A percentile compares a stretch with the other conserved stretches of the same genome.
These are phyloP conservation scores for Periconia digitata DNA, from an alignment of 2,329 filamentous ascomycete genomes.

Conservation along the genomic window DNA sequence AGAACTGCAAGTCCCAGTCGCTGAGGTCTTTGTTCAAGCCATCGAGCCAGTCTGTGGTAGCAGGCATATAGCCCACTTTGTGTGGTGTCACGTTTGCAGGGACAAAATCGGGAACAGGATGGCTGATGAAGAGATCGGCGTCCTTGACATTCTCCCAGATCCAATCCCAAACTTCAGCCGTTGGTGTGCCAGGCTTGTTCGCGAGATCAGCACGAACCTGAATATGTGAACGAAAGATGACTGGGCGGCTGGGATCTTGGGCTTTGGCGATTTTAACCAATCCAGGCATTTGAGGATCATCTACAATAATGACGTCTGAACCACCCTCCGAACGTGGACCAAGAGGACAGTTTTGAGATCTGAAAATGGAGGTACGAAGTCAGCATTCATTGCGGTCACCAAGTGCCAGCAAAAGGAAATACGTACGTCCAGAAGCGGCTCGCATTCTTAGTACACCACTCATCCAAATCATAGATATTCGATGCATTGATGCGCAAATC, in stretches of 20 bases:
- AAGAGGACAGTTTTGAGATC: conserved; percentile 70
- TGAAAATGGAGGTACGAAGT: no score
- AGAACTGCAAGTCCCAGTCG: conserved; percentile 71
- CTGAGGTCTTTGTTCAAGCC: conserved; percentile 76
- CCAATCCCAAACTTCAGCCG: conserved; percentile 74
- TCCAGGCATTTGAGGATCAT: conserved; percentile 83
- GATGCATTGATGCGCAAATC: conserved; percentile 65
- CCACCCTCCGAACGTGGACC: conserved; percentile 66
- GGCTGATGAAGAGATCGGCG: conserved; percentile 79
- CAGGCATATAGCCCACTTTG: conserved; percentile 74
- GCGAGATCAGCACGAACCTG: conserved; percentile 77
- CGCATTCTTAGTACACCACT: conserved; percentile 75
- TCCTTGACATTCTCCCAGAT: conserved; percentile 71
- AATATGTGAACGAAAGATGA: conserved; percentile 81
- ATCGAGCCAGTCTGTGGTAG: conserved; percentile 82
- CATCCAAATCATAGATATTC: conserved; percentile 63
- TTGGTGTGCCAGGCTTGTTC: conserved; percentile 63
- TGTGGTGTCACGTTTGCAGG: conserved; percentile 66
- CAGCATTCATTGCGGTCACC: no score
- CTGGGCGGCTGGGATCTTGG: conserved; percentile 69
- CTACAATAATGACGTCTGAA: conserved; percentile 75
- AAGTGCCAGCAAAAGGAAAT: no score
- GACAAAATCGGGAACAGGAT: conserved; percentile 76
- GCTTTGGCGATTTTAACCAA: conserved; percentile 75
- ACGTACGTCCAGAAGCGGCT: conserved; percentile 78